These are phyloP conservation scores for Huntiella moniliformis DNA, from an alignment of 2,329 filamentous ascomycete species.

Conservation along the genomic window DNA sequence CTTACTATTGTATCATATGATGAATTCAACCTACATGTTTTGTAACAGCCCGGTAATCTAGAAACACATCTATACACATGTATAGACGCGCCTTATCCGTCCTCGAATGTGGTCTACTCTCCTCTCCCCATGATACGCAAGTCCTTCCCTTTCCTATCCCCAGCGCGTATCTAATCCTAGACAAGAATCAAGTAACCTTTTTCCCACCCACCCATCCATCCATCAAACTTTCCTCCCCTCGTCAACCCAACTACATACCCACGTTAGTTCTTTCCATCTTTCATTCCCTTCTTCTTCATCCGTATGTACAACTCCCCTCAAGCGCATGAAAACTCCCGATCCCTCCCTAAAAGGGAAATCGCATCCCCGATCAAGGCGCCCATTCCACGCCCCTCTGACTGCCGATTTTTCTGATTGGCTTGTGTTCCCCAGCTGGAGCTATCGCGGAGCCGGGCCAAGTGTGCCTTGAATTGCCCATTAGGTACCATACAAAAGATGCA, in stretches of 20 bases:
- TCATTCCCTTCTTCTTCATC: neutral
- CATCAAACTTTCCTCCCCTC: neutral
- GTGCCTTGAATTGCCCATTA: too few relatives aligned
- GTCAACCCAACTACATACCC: neutral
- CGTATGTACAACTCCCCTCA: neutral
- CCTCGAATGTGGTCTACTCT: too few relatives aligned
- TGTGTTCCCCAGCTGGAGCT: neutral
- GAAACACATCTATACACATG: too few relatives aligned
- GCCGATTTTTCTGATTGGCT: slow-evolving; percentile 1
- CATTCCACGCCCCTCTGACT: too few relatives aligned
- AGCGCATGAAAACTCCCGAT: neutral
- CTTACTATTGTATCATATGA: too few relatives aligned
- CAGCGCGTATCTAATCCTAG: too few relatives aligned
- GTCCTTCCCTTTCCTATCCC: too few relatives aligned
- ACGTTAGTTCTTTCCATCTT: neutral
- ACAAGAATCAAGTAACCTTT: neutral
- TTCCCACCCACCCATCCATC: neutral
- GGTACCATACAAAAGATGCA: too few relatives aligned
- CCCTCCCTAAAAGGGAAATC: slow-evolving; percentile 2
- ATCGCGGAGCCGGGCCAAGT: neutral
- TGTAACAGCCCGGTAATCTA: too few relatives aligned
- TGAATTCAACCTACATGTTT: too few relatives aligned
- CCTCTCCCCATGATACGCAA: too few relatives aligned
- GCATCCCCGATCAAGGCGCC: neutral
- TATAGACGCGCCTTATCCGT: too few relatives aligned